These are phyloP conservation scores for Podosphaera xanthii DNA, from an alignment of 2,329 filamentous ascomycete species.

Conservation along the genomic window DNA sequence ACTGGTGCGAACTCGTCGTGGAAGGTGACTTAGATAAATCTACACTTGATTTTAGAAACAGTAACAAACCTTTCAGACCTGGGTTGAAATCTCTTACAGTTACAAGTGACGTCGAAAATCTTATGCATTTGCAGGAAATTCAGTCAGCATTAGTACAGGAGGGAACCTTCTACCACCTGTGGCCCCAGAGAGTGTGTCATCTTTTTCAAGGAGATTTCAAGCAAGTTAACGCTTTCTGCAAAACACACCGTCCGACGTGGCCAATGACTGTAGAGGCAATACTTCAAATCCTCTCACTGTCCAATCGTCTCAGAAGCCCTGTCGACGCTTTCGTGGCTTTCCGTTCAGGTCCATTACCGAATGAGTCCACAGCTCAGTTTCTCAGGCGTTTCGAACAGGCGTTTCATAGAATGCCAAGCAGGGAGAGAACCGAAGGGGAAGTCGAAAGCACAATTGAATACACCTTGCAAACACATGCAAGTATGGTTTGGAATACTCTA, in stretches of 20 bases:
- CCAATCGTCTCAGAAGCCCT: background rate
- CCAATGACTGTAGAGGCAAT: background rate
- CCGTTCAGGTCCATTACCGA: background rate
- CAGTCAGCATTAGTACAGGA: too few species aligned
- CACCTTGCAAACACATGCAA: background rate
- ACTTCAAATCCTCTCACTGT: background rate
- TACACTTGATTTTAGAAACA: background rate
- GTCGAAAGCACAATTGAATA: background rate
- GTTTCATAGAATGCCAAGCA: background rate
- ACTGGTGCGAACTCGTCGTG: background rate
- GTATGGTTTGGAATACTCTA: background rate
- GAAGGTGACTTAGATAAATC: too few species aligned
- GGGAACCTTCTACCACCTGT: too few species aligned
- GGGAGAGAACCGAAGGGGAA: background rate
- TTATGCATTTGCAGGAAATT: too few species aligned
- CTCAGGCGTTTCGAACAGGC: background rate
- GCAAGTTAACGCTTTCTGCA: too few species aligned
- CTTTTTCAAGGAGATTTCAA: too few species aligned
- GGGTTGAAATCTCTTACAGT: background rate
- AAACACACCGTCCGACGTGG: background rate
- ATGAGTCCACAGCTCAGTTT: background rate
- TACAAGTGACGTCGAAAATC: too few species aligned
- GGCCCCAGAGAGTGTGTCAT: too few species aligned
- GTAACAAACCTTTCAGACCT: background rate
- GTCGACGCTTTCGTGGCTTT: background rate